Percentiles rank a stretch among this genome's conserved stretches.
phyloP scores from a whole-genome alignment of 441 rosid genomes.

The California macrophylla region DNA sequence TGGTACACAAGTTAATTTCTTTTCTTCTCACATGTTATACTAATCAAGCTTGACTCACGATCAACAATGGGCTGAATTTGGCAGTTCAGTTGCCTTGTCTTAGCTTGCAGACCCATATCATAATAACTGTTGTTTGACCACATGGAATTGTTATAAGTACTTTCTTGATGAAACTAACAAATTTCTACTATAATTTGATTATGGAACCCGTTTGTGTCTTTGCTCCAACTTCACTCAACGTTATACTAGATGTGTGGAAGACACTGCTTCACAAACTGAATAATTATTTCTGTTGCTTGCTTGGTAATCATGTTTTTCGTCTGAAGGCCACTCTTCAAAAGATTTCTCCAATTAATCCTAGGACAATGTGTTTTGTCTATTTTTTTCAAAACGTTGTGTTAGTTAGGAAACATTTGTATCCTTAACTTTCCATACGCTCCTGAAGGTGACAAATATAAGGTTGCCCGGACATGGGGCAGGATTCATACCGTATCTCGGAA shows the following conservation, averaged over 20 bases:
- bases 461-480: constrained; percentile 88
- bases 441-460: constrained; percentile 89
- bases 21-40: not conserved
- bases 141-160: not conserved
- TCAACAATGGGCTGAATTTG: not conserved
- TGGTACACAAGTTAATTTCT: not conserved
- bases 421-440: constrained; percentile 68
- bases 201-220: not conserved
- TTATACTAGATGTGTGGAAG: not conserved
- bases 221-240: not conserved
- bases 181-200: not conserved
- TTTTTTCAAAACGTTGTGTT: constrained; percentile 6
- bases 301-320: not conserved
- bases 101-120: not conserved
- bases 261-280: not conserved
- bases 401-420: constrained; percentile 19
- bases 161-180: not conserved
- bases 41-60: not conserved
- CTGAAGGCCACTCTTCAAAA: not conserved
- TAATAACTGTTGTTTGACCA: not conserved
- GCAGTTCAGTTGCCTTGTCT: not conserved
- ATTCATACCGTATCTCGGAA: constrained; percentile 69
- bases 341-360: not conserved
- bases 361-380: not conserved
- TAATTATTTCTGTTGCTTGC: not conserved